Evolutionary conservation across 495 filamentous ascomycete genomes (phyloP), one percentile per base, ranked within the genome.

Genomic region (Penicillium bovifimosum): DNA sequence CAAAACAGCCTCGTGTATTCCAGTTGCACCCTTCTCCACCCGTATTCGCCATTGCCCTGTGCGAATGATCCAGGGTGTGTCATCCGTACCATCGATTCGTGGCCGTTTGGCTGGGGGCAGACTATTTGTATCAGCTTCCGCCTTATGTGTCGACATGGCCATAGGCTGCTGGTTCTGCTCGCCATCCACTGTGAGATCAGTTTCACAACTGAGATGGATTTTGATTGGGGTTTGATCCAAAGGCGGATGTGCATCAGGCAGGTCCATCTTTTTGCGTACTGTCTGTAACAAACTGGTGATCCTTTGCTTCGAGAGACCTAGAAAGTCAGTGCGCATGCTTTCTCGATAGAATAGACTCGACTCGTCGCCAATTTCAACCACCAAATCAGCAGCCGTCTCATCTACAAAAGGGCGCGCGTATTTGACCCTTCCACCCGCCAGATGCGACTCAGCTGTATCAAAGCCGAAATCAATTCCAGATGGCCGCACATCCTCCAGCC

Each of bases 391-490:
- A 3, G 83, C 62, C 8, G 74, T 76, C 29, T 88, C 86, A 56
- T 95, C 89, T 13, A 86, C 82, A 59, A 84, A 95, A 0, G 92
- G 92, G 5, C 91, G 85, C 29, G 86, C 79, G 59, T 96, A 96
- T 28, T 76, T 82, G 36, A 96, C 82, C 73, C 80, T 87, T 3
- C 82, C 84, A 1, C 71, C 72, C 3, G 64, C 59, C 42, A 48
- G 63, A 55, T 16, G 14, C 14, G 62, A 52, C 1, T 52, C 42
- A 5, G 20, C 9, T 6, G 18, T 24, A 36, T 88, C 82, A 9
- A 61, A 58, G 3, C 64, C 67, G 49, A 93, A 79, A 4, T 84
- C 82, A 35, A 96, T 76, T 5, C 91, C 91, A 5, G 85, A 88
- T 52, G 92, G 90, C 24, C 90, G 80, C 8, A 98, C 80, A 58